Base-by-base conservation (phyloP, 805 yeast genomes). In the Candida maesae region DNA sequence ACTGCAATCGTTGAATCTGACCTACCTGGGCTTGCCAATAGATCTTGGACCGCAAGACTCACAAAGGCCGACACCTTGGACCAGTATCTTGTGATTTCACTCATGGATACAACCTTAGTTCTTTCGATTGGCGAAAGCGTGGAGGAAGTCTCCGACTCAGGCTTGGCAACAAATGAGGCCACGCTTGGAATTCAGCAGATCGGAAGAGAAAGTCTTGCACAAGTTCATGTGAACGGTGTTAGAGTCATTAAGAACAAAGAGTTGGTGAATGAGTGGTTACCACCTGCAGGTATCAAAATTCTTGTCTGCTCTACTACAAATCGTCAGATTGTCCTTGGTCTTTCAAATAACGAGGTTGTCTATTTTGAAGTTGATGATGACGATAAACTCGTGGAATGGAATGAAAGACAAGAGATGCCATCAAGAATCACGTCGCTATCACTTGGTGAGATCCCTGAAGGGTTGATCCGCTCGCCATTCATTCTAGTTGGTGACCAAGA, bases 101-200 rank as follows among this genome's bases (percentile, higher is more conserved):
- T 81, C 50, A 60, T 74, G 17, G 81, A 79, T 35, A 74, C 81
- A 3, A 87, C 96, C 0, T 66, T 84, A 42, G 84, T 88, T 0
- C 61, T 93, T 14, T 73, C 84, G 2, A 79, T 87, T 36, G 95
- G 93, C 7, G 95, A 85, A 49, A 78, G 77, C 0, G 86, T 86
- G 2, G 89, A 83, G 43, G 89, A 85, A 52, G 83, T 82, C 8
- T 69, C 75, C 1, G 81, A 79, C 42, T 78, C 90, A 0, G 80
- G 82, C 0, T 66, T 88, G n/a, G 60, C 71, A 1, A 53, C 70
- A 0, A 68, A 71, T 24, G 77, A 76, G 25, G 69, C 75, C 2
- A 88, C 98, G 0, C 51, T 91, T 2, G 76, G 74, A 3, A 80
- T 86, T 0, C 79, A 77, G 34, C 86, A 81, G 50, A 68, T 90